A percentile compares a stretch with the other conserved stretches of the same genome.
These are phyloP conservation scores for Collybiopsis confluens DNA, from an alignment of 768 basidiomycete genomes.

Conservation along the genomic window DNA sequence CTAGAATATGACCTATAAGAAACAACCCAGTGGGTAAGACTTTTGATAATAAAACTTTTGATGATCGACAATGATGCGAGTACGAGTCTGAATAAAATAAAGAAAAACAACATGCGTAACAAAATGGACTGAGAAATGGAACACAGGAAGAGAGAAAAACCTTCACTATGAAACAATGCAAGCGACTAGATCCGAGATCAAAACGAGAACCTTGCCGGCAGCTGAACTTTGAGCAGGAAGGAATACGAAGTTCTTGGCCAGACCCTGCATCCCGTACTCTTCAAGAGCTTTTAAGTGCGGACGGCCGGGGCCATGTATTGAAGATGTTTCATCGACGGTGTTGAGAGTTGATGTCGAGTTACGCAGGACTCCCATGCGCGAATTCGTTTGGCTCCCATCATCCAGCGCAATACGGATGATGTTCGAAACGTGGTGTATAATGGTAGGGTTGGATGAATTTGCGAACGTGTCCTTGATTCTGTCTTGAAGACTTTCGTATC, in stretches of 20 bases:
- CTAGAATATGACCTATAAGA: too few species aligned
- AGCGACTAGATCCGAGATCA: conserved; percentile 8
- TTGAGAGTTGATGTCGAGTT: conserved; percentile 63
- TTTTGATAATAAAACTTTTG: too few species aligned
- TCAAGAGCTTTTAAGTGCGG: conserved; percentile 60
- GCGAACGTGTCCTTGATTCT: conserved; percentile 70
- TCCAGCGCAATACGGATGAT: conserved; percentile 65
- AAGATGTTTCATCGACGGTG: conserved; percentile 51
- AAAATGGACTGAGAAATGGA: too few species aligned
- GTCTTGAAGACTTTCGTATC: conserved; percentile 75
- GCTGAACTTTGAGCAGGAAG: conserved; percentile 36
- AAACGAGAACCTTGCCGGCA: conserved; percentile 1
- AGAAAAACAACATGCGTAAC: too few species aligned
- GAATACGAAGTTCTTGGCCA: conserved; percentile 72
- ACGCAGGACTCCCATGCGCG: conserved; percentile 33
- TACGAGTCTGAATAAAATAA: too few species aligned
- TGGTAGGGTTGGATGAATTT: conserved; percentile 64
- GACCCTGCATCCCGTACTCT: conserved; percentile 68
- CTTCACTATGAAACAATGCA: conserved; percentile 4
- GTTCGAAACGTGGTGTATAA: conserved; percentile 69
- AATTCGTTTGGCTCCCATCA: conserved; percentile 36
- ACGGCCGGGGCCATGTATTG: conserved; percentile 40
- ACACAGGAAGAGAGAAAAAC: too few species aligned
- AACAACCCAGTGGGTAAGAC: too few species aligned
- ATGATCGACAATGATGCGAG: too few species aligned